Evolutionary conservation across 208 protist genomes (phyloP).

Genomic region (Lotmaria passim): DNA sequence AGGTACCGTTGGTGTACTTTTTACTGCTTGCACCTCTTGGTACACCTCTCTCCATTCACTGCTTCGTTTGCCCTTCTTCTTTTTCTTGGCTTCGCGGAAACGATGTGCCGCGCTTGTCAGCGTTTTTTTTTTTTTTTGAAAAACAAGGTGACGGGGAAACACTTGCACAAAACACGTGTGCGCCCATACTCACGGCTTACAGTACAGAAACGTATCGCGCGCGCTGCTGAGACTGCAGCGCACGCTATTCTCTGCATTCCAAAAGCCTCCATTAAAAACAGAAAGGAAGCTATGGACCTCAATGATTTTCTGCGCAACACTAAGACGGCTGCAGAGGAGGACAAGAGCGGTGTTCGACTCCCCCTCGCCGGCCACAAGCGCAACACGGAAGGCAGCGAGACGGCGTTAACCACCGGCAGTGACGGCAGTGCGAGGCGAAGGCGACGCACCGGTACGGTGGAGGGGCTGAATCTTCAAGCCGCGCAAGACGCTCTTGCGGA

Average conservation of each 20-base stretch:
- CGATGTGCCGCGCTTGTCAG: too few relatives aligned
- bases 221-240: too few relatives aligned
- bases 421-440: slow-evolving; percentile 1
- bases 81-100: too few relatives aligned
- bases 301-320: slow-evolving; percentile 58
- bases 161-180: too few relatives aligned
- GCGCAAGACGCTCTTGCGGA: slow-evolving; percentile 33
- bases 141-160: not conserved
- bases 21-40: too few relatives aligned
- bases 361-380: slow-evolving; percentile 41
- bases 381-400: not conserved
- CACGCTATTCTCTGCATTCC: too few relatives aligned
- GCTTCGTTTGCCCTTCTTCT: slow-evolving; percentile 5
- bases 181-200: too few relatives aligned
- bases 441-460: slow-evolving; percentile 26
- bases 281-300: slow-evolving; percentile 48
- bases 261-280: too few relatives aligned
- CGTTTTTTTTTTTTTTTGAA: not conserved
- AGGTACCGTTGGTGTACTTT: too few relatives aligned
- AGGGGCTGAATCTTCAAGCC: slow-evolving; percentile 34
- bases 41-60: too few relatives aligned
- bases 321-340: slow-evolving; percentile 50
- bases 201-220: too few relatives aligned
- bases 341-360: slow-evolving; percentile 7
- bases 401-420: not conserved